These are phyloP conservation scores for Tylopilus felleus DNA, from an alignment of 768 basidiomycete genomes.

Conservation along the genomic window DNA sequence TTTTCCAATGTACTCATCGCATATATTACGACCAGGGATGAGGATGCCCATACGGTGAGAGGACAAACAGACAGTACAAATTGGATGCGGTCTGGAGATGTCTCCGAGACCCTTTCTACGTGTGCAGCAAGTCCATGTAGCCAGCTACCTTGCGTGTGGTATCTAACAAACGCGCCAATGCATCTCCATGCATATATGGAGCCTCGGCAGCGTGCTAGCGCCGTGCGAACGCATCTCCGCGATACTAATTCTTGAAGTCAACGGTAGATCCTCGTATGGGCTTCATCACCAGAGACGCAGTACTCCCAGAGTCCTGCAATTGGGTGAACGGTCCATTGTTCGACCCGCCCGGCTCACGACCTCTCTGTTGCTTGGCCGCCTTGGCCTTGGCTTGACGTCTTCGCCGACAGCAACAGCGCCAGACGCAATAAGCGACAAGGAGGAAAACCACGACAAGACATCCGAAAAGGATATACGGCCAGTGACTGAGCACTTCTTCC, in stretches of 20 bases:
- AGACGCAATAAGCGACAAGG: conserved; percentile 47
- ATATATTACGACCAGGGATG: not conserved
- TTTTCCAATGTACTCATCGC: not conserved
- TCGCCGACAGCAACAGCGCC: conserved; percentile 57
- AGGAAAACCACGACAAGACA: conserved; percentile 50
- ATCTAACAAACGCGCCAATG: conserved; percentile 6
- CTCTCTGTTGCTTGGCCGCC: conserved; percentile 19
- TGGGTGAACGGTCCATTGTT: conserved; percentile 21
- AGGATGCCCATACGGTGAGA: not conserved
- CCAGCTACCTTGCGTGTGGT: conserved; percentile 31
- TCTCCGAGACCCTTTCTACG: not conserved
- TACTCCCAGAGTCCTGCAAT: conserved; percentile 26
- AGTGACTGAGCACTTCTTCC: conserved; percentile 62
- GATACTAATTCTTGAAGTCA: conserved; percentile 19
- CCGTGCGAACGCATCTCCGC: conserved; percentile 17
- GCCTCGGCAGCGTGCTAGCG: not conserved
- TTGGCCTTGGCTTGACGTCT: conserved; percentile 30
- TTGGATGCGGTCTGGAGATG: not conserved
- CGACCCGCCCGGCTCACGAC: not conserved
- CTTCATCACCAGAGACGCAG: conserved; percentile 29
- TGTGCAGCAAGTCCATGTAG: conserved; percentile 27
- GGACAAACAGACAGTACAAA: not conserved
- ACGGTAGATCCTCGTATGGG: conserved; percentile 21
- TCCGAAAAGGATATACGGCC: conserved; percentile 69
- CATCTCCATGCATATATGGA: not conserved